Conservation (phyloP, 495 filamentous ascomycete genomes). For the Aspergillus baeticus region DNA sequence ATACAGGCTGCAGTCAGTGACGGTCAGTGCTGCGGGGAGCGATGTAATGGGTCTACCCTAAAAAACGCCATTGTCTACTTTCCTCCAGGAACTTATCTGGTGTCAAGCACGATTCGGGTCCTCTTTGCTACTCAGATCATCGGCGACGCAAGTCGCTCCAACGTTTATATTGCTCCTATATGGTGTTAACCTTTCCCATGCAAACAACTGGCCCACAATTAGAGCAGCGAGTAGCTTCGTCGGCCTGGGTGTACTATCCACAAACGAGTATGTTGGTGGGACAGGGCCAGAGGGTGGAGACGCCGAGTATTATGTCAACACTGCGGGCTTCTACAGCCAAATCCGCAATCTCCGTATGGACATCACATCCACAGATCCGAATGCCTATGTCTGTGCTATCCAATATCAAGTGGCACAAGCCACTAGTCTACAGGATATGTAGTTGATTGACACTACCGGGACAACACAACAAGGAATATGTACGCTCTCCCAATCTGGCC, state of each 20-base stretch:
- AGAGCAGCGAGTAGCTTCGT: conserved; percentile 7
- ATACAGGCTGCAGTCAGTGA: conserved; percentile 55
- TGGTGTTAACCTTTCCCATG: background rate
- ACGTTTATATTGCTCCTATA: background rate
- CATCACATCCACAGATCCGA: background rate
- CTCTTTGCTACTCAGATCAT: conserved; percentile 59
- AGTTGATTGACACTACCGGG: conserved; percentile 2
- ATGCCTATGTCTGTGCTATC: conserved; percentile 6
- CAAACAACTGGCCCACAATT: conserved; percentile 26
- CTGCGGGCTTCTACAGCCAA: conserved; percentile 11
- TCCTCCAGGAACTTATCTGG: conserved; percentile 55
- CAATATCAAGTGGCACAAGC: conserved; percentile 15
- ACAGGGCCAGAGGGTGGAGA: conserved; percentile 8
- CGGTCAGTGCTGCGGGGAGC: conserved; percentile 44
- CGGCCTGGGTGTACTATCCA: conserved; percentile 8
- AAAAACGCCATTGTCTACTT: conserved; percentile 58
- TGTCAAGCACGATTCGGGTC: conserved; percentile 46
- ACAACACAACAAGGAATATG: conserved; percentile 7
- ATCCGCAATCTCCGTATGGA: conserved; percentile 14
- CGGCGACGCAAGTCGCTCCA: conserved; percentile 49
- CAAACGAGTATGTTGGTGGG: conserved; percentile 9
- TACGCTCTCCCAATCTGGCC: background rate
- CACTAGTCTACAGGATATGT: conserved; percentile 10
- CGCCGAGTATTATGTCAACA: conserved; percentile 14
- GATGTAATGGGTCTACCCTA: conserved; percentile 36